Base-by-base conservation (phyloP, 768 basidiomycete genomes). In the Amanita muscaria region DNA sequence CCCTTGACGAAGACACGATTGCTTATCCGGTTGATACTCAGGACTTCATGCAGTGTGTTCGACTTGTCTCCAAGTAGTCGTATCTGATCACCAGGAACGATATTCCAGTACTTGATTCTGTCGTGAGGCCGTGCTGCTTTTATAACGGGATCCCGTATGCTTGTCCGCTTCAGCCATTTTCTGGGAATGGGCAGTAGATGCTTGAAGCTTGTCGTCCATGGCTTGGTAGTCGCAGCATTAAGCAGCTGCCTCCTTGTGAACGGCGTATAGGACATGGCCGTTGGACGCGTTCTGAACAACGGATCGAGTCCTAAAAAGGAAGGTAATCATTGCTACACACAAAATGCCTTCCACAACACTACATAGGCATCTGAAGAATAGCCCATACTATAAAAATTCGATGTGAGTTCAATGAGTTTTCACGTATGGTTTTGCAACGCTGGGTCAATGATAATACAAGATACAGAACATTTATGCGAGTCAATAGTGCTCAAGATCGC, bases 101-200 rank as follows among this genome's bases (percentile, higher is more conserved):
- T 74, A 56, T 90, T 91, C 88, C 88, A 91, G 57, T 76, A 77
- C 59, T 87, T 83, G 42, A 91, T 83, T 37, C 88, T 72, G 54
- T 88, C 81, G 46, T 71, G 69, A 9, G 76, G 72, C 10, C 73
- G 69, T 35, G 76, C 78, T 31, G 74, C 73, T 58, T 83, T 84
- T 43, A 70, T 50, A 47, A 61, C 59, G 51, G 67, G 60, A 57
- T 74, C 73, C 34, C 63, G 60, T 50, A 66, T 70, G 11, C 66
- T 64, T 49, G 56, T 57, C 40, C 70, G 67, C 54, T 72, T 68
- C 42, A 61, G 40, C 70, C 72, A 77, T 49, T 66, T 63, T 48
- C 73, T 73, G n/a, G 81, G 79, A 36, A 82, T 67, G 44, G 73
- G 70, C 19, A 73, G 67, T 31, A 85, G 65, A 55, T 86, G 83